A percentile compares a stretch with the other conserved stretches of the same genome.
Evolutionary conservation across 1,284 basidiomycete genomes (phyloP).

Genomic region (Moesziomyces sp.): DNA sequence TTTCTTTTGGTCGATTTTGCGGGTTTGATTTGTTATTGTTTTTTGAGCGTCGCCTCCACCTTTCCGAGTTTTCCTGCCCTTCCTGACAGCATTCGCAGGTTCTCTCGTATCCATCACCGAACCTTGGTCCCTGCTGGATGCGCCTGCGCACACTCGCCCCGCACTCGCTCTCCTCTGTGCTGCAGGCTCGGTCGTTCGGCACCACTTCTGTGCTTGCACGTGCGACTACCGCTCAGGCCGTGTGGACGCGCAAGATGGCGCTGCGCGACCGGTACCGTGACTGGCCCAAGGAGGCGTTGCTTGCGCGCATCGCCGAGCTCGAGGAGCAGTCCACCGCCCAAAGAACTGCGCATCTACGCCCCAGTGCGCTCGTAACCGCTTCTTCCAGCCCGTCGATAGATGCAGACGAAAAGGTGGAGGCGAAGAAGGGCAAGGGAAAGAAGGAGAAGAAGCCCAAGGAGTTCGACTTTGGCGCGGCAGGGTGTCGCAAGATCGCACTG

Average conservation of each 20-base stretch:
- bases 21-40: too few relatives aligned
- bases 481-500: conserved; percentile 87
- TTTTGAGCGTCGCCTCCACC: too few relatives aligned
- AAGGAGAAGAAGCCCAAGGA: conserved; percentile 33
- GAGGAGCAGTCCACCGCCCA: conserved; percentile 31
- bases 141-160: too few relatives aligned
- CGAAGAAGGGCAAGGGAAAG: conserved; percentile 16
- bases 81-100: too few relatives aligned
- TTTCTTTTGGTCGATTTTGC: too few relatives aligned
- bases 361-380: conserved; percentile 3
- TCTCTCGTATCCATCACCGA: too few relatives aligned
- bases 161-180: too few relatives aligned
- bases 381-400: background rate
- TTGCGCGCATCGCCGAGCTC: conserved; percentile 54
- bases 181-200: conserved; percentile 1
- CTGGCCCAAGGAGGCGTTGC: conserved; percentile 46
- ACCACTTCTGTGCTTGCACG: background rate
- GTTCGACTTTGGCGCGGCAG: conserved; percentile 77
- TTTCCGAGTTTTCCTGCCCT: too few relatives aligned
- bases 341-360: conserved; percentile 9
- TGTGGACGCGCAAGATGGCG: conserved; percentile 49
- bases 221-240: conserved; percentile 6
- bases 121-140: too few relatives aligned
- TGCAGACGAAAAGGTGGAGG: background rate
- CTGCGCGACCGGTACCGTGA: conserved; percentile 43